Evolutionary conservation across 1,284 basidiomycete species (phyloP), one percentile per base, ranked within the genome.

Genomic region (Boletus calvinii): DNA sequence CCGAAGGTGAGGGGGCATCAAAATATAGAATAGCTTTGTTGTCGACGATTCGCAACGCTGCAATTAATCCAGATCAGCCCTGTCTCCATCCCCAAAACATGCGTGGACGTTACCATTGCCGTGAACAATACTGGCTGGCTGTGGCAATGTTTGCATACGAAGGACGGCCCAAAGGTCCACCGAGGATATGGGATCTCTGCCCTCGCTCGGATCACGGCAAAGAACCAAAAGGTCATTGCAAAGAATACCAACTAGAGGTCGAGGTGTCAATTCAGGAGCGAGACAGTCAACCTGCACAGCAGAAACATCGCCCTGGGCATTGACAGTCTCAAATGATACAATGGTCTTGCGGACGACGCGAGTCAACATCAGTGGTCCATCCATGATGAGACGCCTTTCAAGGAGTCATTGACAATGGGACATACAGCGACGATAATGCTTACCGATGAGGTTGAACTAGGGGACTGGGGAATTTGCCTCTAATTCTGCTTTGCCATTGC

Each of bases 381-480:
- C 92, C 83, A 94, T 88, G 53, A 94, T 90, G 35, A 94, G 80
- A 53, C 83, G 92, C 48, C 89, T 92, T 53, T 40, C 40, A n/a
- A 35, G 55, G 35, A 26, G 45, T 53, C 57, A 60, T 47, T 40
- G 42, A 13, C 35, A 22, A 29, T n/a, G 58, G 44, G 32, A 32
- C 42, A 24, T 20, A 43, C 52, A 36, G 24, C 36, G 43, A 43
- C 26, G 29, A 20, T 10, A 12, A 15, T 26, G 68, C 79, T 63
- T 58, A 90, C 79, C 96, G 85, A 75, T 99, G 97, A 13, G 96
- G 97, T 70, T 99, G 97, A 26, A 99, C 97, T 38, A 99, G 77
- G 10, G 97, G 95, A 54, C 92, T 95, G 4, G 94, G 92, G 69
- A 97, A 97, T 62, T 84, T 89, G 24, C 92, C 93, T 38, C 87